Percentiles rank a stretch among this genome's conserved stretches.
Conservation (phyloP, 2,329 filamentous ascomycete species). For the Penicillium sp. region DNA sequence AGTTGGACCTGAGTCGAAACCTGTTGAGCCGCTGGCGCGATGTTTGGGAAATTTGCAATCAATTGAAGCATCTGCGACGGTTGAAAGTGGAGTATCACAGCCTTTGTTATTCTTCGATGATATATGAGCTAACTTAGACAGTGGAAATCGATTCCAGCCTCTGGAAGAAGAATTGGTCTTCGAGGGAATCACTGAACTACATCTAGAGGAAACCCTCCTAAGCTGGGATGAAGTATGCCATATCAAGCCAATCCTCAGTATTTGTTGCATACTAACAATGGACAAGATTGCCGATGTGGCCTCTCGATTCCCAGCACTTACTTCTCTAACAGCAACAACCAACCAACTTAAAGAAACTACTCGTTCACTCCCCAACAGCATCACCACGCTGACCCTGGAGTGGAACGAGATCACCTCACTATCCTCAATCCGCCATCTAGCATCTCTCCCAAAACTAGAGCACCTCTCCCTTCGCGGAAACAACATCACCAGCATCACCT, state of each 20-base stretch:
- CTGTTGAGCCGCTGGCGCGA: constrained; percentile 64
- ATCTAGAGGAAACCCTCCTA: constrained; percentile 63
- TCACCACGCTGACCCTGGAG: constrained; percentile 48
- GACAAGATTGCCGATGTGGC: constrained; percentile 33
- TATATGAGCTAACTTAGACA: constrained; percentile 35
- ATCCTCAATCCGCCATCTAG: constrained; percentile 45
- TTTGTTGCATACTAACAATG: constrained; percentile 8
- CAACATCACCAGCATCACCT: constrained; percentile 51
- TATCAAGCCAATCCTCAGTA: not conserved
- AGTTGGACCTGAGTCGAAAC: constrained; percentile 82
- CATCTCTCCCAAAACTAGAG: constrained; percentile 48
- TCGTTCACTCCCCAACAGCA: constrained; percentile 27
- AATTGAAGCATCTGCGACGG: constrained; percentile 60
- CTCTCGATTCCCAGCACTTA: constrained; percentile 33
- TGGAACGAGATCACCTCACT: constrained; percentile 42
- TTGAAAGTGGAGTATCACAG: constrained; percentile 62
- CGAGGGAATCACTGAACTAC: constrained; percentile 53
- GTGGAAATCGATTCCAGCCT: constrained; percentile 64
- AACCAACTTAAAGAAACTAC: constrained; percentile 35
- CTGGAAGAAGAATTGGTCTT: constrained; percentile 43
- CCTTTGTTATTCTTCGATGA: no score
- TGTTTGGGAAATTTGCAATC: constrained; percentile 64
- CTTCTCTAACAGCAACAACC: constrained; percentile 32
- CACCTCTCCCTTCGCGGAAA: constrained; percentile 67
- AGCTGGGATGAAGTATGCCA: constrained; percentile 59